Conservation (phyloP, 2,329 filamentous ascomycete genomes). For the Monilinia aucupariae region DNA sequence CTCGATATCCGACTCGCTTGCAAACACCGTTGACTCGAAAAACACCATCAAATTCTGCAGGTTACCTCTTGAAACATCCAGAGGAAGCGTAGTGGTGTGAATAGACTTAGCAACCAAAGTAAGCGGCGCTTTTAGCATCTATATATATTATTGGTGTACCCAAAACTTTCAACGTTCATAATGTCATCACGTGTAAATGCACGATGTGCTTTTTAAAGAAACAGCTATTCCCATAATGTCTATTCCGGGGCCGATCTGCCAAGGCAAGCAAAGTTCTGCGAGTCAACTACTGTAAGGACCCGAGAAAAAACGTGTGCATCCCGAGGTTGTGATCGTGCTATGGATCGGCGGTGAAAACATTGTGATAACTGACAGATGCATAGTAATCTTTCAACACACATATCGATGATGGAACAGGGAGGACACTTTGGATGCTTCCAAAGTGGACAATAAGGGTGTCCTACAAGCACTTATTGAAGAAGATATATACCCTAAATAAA, state of each 20-base stretch:
- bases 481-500: neutral
- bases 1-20: neutral
- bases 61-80: too few species aligned
- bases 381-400: neutral
- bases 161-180: neutral
- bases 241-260: conserved; percentile 4
- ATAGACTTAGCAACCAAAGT: neutral
- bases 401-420: neutral
- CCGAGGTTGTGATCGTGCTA: conserved; percentile 6
- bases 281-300: conserved; percentile 4
- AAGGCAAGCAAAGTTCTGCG: neutral
- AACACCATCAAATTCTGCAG: neutral
- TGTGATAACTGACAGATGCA: neutral
- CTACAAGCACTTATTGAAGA: neutral
- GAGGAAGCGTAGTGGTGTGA: neutral
- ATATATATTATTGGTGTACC: neutral
- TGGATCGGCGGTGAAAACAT: neutral
- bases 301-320: conserved; percentile 1
- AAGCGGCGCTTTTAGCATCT: neutral
- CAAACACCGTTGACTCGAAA: neutral
- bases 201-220: neutral
- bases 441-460: neutral
- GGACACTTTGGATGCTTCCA: neutral
- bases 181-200: neutral
- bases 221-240: neutral